A percentile compares a stretch with the other conserved stretches of the same genome.
These are phyloP conservation scores for Spergularia bocconei DNA, from an alignment of 148 eudicot genomes.

Conservation along the genomic window DNA sequence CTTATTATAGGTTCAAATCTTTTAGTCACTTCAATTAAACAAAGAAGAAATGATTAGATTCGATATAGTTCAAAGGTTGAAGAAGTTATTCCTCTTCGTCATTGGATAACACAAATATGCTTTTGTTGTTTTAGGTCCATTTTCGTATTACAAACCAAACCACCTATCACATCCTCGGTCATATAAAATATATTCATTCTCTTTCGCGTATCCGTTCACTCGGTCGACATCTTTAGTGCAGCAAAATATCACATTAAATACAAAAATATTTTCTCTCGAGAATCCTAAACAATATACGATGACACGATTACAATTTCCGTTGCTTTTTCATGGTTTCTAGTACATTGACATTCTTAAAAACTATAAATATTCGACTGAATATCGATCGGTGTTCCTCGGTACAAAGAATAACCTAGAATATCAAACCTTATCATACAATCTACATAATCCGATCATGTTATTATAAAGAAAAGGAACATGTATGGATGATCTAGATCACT, in stretches of 20 bases:
- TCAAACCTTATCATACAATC: not conserved
- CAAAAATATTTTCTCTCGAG: too few relatives aligned
- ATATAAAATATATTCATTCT: conserved; percentile 22
- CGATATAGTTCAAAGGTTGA: conserved; percentile 8
- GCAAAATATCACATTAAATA: too few relatives aligned
- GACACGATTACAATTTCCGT: too few relatives aligned
- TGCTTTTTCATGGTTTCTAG: too few relatives aligned
- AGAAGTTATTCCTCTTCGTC: conserved; percentile 21
- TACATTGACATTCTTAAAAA: too few relatives aligned
- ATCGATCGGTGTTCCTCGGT: too few relatives aligned
- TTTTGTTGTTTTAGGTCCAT: conserved; percentile 11
- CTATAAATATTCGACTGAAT: too few relatives aligned
- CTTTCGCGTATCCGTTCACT: not conserved
- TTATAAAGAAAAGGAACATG: not conserved
- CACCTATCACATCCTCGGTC: conserved; percentile 15
- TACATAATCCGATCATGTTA: not conserved
- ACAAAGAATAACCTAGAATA: not conserved
- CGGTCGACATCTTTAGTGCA: too few relatives aligned
- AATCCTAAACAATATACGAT: too few relatives aligned
- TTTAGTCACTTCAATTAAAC: not conserved
- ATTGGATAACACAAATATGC: conserved; percentile 28
- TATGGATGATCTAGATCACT: not conserved
- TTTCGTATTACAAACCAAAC: conserved; percentile 22
- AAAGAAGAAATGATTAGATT: conserved; percentile 30
- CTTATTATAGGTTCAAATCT: not conserved